Conservation (phyloP, 2,329 filamentous ascomycete species). For the Simplicillium aogashimaense region DNA sequence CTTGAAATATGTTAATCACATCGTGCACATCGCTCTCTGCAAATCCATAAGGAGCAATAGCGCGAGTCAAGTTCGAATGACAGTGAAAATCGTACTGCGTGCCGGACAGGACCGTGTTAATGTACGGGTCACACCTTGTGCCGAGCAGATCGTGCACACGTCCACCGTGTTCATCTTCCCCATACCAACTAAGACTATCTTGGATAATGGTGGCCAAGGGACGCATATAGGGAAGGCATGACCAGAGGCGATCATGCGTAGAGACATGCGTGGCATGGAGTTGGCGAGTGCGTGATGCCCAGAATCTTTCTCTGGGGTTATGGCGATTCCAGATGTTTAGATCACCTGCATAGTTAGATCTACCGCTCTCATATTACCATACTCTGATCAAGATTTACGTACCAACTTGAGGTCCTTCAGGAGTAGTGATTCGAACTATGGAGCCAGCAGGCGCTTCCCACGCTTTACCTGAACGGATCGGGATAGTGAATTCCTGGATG, state of each 20-base stretch:
- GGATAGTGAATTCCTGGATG: constrained; percentile 48
- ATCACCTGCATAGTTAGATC: constrained; percentile 41
- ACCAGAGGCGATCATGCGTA: constrained; percentile 68
- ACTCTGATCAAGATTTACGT: constrained; percentile 10
- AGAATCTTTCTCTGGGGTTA: constrained; percentile 73
- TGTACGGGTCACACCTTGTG: constrained; percentile 77
- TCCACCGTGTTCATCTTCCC: constrained; percentile 52
- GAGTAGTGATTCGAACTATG: constrained; percentile 65
- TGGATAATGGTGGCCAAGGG: constrained; percentile 11
- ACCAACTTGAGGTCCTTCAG: constrained; percentile 66
- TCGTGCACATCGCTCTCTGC: constrained; percentile 71
- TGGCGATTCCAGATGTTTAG: constrained; percentile 71
- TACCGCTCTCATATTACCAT: no score
- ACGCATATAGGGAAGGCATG: constrained; percentile 59
- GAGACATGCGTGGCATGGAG: constrained; percentile 68
- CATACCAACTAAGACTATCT: constrained; percentile 29
- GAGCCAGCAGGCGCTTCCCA: constrained; percentile 61
- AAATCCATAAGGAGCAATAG: constrained; percentile 58
- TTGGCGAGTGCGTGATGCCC: constrained; percentile 70
- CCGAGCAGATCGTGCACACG: constrained; percentile 70
- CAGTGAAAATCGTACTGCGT: constrained; percentile 72
- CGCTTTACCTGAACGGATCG: constrained; percentile 63
- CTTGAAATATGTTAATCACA: constrained; percentile 79
- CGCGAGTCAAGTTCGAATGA: constrained; percentile 70
- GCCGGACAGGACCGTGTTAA: constrained; percentile 64